A percentile compares a stretch with the other conserved stretches of the same genome.
phyloP scores from a whole-genome alignment of 1,139 yeast genomes.

The Saccharomyces hybrid region DNA sequence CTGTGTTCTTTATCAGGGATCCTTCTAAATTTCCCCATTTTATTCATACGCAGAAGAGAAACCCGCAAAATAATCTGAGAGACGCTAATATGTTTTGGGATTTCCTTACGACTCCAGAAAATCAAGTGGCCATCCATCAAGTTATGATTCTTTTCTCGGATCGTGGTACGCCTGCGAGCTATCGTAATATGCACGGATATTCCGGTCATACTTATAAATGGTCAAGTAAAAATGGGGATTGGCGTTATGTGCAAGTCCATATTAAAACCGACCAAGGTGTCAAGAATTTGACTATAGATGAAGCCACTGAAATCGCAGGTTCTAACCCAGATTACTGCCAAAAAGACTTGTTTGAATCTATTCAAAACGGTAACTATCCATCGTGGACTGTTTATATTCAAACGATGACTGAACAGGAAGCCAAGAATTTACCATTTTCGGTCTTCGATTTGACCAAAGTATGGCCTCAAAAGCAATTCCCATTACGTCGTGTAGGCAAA shows the following conservation, averaged over 20 bases:
- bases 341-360: slow-evolving; percentile 55
- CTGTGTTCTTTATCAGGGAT: slow-evolving; percentile 51
- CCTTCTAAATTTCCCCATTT: slow-evolving; percentile 54
- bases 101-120: slow-evolving; percentile 45
- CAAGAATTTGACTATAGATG: slow-evolving; percentile 47
- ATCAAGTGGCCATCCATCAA: slow-evolving; percentile 61
- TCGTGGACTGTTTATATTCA: slow-evolving; percentile 61
- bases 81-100: slow-evolving; percentile 74
- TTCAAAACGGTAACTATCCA: slow-evolving; percentile 53
- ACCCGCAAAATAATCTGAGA: slow-evolving; percentile 76
- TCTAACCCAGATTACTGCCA: slow-evolving; percentile 59
- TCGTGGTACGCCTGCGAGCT: slow-evolving; percentile 62
- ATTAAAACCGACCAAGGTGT: slow-evolving; percentile 54
- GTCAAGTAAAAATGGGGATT: slow-evolving; percentile 58
- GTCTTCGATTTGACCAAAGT: slow-evolving; percentile 62
- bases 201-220: slow-evolving; percentile 69
- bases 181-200: slow-evolving; percentile 62
- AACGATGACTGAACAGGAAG: slow-evolving; percentile 61
- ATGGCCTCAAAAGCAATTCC: slow-evolving; percentile 54
- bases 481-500: slow-evolving; percentile 52
- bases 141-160: slow-evolving; percentile 55
- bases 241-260: slow-evolving; percentile 62
- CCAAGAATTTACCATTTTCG: slow-evolving; percentile 52
- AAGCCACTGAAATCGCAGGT: slow-evolving; percentile 52
- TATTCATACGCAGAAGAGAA: slow-evolving; percentile 60